A percentile compares a stretch with the other conserved stretches of the same genome.
phyloP scores from a whole-genome alignment of 2,329 filamentous ascomycete species.

The Venturia aucupariae region DNA sequence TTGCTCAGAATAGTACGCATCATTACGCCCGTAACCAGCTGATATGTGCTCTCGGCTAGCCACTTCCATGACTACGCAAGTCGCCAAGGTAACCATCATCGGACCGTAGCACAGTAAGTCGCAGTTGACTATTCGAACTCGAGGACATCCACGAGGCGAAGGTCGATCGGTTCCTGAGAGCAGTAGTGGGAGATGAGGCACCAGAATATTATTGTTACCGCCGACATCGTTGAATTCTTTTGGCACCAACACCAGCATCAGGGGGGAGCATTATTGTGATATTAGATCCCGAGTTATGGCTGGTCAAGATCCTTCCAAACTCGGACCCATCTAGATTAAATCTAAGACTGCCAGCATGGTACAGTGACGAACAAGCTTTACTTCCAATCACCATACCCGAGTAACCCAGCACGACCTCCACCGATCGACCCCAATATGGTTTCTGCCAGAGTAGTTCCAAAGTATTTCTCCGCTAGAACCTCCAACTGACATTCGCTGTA shows the following conservation, averaged over 20 bases:
- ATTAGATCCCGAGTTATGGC: background rate
- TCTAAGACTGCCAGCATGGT: background rate
- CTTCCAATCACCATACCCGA: background rate
- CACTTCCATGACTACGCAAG: background rate
- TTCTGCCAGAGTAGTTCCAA: background rate
- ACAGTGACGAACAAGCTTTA: background rate
- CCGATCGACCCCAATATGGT: background rate
- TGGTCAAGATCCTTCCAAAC: background rate
- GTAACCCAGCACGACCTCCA: background rate
- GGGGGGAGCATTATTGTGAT: background rate
- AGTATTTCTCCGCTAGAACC: background rate
- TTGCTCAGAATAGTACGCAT: background rate
- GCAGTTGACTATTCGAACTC: background rate
- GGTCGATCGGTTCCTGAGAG: too few relatives aligned
- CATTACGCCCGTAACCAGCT: background rate
- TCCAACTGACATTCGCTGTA: background rate
- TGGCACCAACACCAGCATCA: background rate
- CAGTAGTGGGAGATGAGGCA: background rate
- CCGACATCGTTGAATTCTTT: background rate
- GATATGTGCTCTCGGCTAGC: background rate
- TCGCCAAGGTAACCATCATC: background rate
- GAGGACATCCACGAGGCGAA: background rate
- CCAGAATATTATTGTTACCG: background rate
- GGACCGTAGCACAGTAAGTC: background rate
- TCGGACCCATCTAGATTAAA: background rate